These are phyloP conservation scores for Elsinoe fawcettii DNA, from an alignment of 2,329 filamentous ascomycete species.

Conservation along the genomic window DNA sequence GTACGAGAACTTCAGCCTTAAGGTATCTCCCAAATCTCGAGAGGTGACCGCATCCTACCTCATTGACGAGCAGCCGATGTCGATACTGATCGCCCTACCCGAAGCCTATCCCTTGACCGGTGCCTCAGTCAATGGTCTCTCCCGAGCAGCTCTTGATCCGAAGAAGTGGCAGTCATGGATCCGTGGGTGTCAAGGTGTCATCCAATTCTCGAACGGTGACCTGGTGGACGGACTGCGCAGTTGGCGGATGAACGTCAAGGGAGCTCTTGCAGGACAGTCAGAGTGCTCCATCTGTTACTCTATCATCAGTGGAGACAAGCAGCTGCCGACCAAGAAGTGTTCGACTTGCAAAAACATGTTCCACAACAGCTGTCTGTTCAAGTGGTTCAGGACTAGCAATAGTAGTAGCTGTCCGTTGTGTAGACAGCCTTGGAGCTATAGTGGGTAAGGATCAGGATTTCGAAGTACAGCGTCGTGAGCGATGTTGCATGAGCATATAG, in stretches of 20 bases:
- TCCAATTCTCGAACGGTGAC: constrained; percentile 61
- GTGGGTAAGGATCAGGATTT: constrained; percentile 18
- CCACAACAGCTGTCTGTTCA: constrained; percentile 82
- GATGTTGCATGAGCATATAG: not conserved
- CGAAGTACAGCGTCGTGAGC: not conserved
- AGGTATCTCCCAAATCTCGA: constrained; percentile 59
- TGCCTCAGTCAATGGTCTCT: constrained; percentile 67
- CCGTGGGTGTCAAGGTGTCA: constrained; percentile 79
- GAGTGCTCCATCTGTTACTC: constrained; percentile 98
- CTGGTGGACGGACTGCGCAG: constrained; percentile 79
- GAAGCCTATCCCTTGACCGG: constrained; percentile 73
- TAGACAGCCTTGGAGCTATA: constrained; percentile 72
- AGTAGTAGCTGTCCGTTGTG: constrained; percentile 89
- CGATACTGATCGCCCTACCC: constrained; percentile 75
- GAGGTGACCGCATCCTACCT: constrained; percentile 81
- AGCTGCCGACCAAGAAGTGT: constrained; percentile 85
- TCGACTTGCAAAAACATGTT: constrained; percentile 90
- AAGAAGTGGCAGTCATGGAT: constrained; percentile 92
- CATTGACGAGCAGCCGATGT: constrained; percentile 77
- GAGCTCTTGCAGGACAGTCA: constrained; percentile 81
- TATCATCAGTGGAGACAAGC: constrained; percentile 81
- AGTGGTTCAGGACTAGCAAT: constrained; percentile 94
- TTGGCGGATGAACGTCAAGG: constrained; percentile 79
- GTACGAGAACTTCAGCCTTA: constrained; percentile 55
- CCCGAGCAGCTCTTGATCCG: constrained; percentile 79